Percentiles rank a stretch among this genome's conserved stretches.
Evolutionary conservation across 345 rosid genomes (phyloP).

Genomic region (Alliaria petiolata): DNA sequence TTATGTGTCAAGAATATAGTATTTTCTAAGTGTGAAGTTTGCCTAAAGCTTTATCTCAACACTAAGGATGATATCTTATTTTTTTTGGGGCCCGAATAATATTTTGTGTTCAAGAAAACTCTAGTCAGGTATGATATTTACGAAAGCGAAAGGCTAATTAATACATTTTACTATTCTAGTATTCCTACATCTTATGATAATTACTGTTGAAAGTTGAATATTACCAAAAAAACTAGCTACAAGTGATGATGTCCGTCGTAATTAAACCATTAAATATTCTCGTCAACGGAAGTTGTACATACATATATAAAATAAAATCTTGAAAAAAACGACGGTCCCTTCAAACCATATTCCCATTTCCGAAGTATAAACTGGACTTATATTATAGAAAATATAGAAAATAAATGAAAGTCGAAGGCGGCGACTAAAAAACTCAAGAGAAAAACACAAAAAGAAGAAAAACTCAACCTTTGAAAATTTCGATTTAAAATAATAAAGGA

Average conservation of each 20-base stretch:
- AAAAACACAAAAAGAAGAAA: no score
- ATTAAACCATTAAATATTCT: not conserved
- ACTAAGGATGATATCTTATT: no score
- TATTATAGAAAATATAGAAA: not conserved
- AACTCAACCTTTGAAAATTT: no score
- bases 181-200: not conserved
- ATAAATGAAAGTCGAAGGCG: constrained; percentile 12
- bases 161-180: not conserved
- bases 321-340: no score
- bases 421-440: not conserved
- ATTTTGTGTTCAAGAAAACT: not conserved
- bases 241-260: constrained; percentile 4
- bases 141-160: not conserved
- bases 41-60: no score
- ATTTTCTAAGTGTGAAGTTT: no score
- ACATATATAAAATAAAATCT: not conserved
- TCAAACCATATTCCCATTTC: no score
- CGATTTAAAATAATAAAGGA: no score
- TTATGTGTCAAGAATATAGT: no score
- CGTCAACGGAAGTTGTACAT: constrained; percentile 6
- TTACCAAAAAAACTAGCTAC: not conserved
- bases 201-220: constrained; percentile 21
- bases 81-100: no score
- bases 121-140: not conserved
- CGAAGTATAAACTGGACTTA: constrained; percentile 11